These are phyloP conservation scores for Umbelopsis ramanniana DNA, from an alignment of 192 early-diverging fungal species.

Conservation along the genomic window DNA sequence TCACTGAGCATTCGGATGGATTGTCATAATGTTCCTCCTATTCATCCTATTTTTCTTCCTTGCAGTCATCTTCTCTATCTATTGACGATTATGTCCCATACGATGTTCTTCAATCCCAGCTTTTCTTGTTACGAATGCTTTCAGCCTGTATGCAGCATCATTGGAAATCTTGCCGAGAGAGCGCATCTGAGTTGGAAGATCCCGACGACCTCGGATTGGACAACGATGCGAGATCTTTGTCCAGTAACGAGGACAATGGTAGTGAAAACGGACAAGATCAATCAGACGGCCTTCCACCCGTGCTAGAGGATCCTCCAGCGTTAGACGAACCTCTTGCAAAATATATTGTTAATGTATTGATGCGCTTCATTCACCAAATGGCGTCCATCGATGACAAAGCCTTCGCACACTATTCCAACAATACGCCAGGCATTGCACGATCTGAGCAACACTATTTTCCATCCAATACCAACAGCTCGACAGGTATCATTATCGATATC, in stretches of 20 bases:
- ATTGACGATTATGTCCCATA: slow-evolving; percentile 61
- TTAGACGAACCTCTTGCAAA: slow-evolving; percentile 75
- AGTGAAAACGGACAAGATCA: slow-evolving; percentile 23
- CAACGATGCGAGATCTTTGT: slow-evolving; percentile 26
- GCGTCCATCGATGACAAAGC: slow-evolving; percentile 50
- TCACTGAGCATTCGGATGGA: no score
- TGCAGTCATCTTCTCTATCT: slow-evolving; percentile 40
- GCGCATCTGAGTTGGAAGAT: slow-evolving; percentile 35
- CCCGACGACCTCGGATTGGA: slow-evolving; percentile 6
- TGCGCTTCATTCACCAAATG: slow-evolving; percentile 66
- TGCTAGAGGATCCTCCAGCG: slow-evolving; percentile 71
- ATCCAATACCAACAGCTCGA: slow-evolving; percentile 23
- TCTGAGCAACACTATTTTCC: slow-evolving; percentile 35
- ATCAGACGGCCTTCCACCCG: slow-evolving; percentile 28
- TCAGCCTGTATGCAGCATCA: slow-evolving; percentile 85
- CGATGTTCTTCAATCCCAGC: slow-evolving; percentile 83
- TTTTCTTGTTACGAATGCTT: slow-evolving; percentile 81
- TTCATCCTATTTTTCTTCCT: background rate
- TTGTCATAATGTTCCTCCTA: no score
- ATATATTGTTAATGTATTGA: slow-evolving; percentile 63
- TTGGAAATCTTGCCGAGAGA: slow-evolving; percentile 77
- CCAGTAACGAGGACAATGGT: slow-evolving; percentile 26
- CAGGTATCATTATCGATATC: slow-evolving; percentile 70
- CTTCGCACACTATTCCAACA: slow-evolving; percentile 37
- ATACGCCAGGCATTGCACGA: slow-evolving; percentile 33